Percentiles rank a stretch among this genome's conserved stretches.
Evolutionary conservation across 2,329 filamentous ascomycete genomes (phyloP).

Genomic region (Cladosporium halotolerans): DNA sequence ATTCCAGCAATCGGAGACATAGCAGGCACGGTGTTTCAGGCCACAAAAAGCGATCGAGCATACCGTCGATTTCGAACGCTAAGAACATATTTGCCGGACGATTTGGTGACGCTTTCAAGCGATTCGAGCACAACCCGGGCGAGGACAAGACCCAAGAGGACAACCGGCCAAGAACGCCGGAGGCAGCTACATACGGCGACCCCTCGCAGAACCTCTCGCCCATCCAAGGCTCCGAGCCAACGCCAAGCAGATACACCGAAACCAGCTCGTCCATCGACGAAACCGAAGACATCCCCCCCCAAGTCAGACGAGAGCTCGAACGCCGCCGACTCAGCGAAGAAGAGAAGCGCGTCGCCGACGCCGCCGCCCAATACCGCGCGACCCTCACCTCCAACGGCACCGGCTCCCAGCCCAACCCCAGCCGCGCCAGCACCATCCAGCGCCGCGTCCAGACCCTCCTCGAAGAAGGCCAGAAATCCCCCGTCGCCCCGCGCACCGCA

Average conservation of each 20-base stretch:
- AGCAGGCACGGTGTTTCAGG: constrained; percentile 49
- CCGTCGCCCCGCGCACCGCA: constrained; percentile 59
- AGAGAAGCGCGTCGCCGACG: constrained; percentile 81
- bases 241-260: constrained; percentile 45
- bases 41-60: constrained; percentile 65
- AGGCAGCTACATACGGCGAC: constrained; percentile 1
- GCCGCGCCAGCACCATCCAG: constrained; percentile 77
- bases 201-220: constrained; percentile 48
- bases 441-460: constrained; percentile 82
- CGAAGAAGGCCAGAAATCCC: constrained; percentile 62
- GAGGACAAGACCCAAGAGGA: constrained; percentile 11
- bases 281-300: constrained; percentile 68
- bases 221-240: constrained; percentile 69
- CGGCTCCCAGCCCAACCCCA: constrained; percentile 46
- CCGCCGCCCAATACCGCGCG: constrained; percentile 79
- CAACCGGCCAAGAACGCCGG: constrained; percentile 2
- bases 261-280: constrained; percentile 53
- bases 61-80: constrained; percentile 50
- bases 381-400: constrained; percentile 60
- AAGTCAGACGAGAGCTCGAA: constrained; percentile 86
- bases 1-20: constrained; percentile 46
- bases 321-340: constrained; percentile 74
- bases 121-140: constrained; percentile 57
- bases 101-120: constrained; percentile 89
- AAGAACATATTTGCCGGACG: constrained; percentile 80